These are phyloP conservation scores for Pseudogymnoascus sp. DNA, from an alignment of 2,329 filamentous ascomycete genomes.

Conservation along the genomic window DNA sequence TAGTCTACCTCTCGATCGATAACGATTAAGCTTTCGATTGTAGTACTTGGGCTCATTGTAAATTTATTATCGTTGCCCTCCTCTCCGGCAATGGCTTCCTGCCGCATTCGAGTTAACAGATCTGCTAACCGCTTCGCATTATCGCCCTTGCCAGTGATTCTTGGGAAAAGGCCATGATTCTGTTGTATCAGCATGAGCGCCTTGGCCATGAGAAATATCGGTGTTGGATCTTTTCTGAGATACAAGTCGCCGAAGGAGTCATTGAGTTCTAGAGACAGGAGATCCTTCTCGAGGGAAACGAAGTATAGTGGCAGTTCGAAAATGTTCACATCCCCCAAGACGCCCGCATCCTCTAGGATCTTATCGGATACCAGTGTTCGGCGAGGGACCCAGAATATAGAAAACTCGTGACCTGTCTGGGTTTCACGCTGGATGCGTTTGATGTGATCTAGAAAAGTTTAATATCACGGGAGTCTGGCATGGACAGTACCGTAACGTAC, in stretches of 20 bases:
- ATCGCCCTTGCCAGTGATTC: conserved; percentile 92
- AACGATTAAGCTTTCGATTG: conserved; percentile 84
- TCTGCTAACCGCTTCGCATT: conserved; percentile 86
- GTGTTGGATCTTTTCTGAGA: conserved; percentile 81
- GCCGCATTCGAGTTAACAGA: conserved; percentile 81
- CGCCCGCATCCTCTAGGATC: conserved; percentile 84
- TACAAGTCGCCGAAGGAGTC: conserved; percentile 84
- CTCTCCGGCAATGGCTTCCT: conserved; percentile 77
- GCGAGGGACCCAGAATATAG: conserved; percentile 91
- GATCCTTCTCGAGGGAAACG: conserved; percentile 82
- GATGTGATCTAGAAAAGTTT: conserved; percentile 69
- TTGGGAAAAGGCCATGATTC: conserved; percentile 85
- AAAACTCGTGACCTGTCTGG: conserved; percentile 89
- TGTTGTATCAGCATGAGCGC: conserved; percentile 93
- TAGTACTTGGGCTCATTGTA: conserved; percentile 75
- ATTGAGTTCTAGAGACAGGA: conserved; percentile 84
- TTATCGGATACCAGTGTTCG: conserved; percentile 87
- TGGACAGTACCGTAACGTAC: conserved; percentile 22
- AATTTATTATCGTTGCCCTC: conserved; percentile 50
- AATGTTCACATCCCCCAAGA: conserved; percentile 86
- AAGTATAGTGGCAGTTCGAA: conserved; percentile 83
- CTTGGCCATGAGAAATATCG: conserved; percentile 81
- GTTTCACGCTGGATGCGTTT: conserved; percentile 82
- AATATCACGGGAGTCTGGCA: conserved; percentile 14
- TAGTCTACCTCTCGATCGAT: conserved; percentile 95